These are phyloP conservation scores for Beta lomatogona DNA, from an alignment of 179 eudicot genomes.

Conservation along the genomic window DNA sequence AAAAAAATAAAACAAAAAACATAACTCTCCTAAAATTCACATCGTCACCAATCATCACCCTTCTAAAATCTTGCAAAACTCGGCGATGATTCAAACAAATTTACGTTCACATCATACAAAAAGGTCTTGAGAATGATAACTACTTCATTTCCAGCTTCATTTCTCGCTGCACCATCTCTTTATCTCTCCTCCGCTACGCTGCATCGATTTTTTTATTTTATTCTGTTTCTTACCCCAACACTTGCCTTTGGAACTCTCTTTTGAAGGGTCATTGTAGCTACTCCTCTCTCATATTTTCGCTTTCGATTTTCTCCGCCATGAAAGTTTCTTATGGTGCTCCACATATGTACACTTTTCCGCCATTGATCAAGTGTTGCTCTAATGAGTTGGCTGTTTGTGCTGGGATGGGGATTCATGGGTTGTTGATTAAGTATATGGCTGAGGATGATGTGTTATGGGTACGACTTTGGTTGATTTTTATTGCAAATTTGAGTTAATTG, in stretches of 20 bases:
- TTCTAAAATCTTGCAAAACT: conserved; percentile 46
- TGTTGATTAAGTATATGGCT: conserved; percentile 43
- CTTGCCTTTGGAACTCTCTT: conserved; percentile 54
- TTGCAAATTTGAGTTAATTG: conserved; percentile 48
- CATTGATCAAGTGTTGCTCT: conserved; percentile 48
- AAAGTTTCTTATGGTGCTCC: conserved; percentile 27
- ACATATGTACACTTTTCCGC: conserved; percentile 53
- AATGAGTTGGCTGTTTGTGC: conserved; percentile 20
- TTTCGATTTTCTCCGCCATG: conserved; percentile 39
- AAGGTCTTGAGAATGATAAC: conserved; percentile 50
- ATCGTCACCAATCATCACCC: conserved; percentile 36
- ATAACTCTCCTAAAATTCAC: no score
- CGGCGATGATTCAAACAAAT: conserved; percentile 39
- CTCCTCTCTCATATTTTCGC: conserved; percentile 20
- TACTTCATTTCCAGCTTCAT: conserved; percentile 41
- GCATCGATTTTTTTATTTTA: conserved; percentile 33
- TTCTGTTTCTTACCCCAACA: conserved; percentile 38
- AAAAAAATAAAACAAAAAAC: no score
- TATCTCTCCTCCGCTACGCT: conserved; percentile 34
- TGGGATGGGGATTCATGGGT: conserved; percentile 55
- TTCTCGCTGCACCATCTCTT: conserved; percentile 38
- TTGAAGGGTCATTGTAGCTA: conserved; percentile 39
- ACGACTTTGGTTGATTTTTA: conserved; percentile 65
- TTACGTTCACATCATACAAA: conserved; percentile 50
- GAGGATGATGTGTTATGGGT: conserved; percentile 47